Evolutionary conservation across 1,139 yeast species (phyloP).

Genomic region (Geotrichum cucujoidarum): DNA sequence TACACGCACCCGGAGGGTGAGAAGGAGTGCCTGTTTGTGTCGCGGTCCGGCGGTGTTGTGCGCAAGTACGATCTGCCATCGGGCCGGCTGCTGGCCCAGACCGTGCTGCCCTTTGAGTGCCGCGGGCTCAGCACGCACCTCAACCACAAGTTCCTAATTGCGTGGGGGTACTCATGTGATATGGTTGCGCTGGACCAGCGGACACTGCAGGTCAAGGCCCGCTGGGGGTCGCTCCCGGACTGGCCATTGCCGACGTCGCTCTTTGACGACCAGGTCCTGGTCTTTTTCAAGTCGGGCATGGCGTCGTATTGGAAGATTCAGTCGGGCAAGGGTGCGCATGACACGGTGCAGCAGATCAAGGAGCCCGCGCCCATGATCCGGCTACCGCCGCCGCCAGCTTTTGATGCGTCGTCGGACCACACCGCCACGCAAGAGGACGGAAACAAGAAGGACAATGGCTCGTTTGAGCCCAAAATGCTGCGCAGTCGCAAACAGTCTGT

Average conservation of each 20-base stretch:
- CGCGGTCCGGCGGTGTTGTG: slow-evolving; percentile 8
- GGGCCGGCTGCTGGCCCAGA: slow-evolving; percentile 20
- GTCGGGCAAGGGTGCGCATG: slow-evolving; percentile 6
- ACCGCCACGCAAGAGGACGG: not conserved
- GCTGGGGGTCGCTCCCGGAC: slow-evolving; percentile 23
- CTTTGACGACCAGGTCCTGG: slow-evolving; percentile 23
- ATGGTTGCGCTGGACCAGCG: slow-evolving; percentile 22
- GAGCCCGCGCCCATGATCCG: slow-evolving; percentile 13
- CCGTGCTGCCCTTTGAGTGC: slow-evolving; percentile 20
- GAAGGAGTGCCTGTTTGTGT: slow-evolving; percentile 13
- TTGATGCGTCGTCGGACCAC: not conserved
- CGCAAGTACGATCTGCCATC: slow-evolving; percentile 20
- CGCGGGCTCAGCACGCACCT: slow-evolving; percentile 21
- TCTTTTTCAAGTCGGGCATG: slow-evolving; percentile 22
- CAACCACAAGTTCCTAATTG: slow-evolving; percentile 17
- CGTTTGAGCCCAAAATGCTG: slow-evolving; percentile 8
- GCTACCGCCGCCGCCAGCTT: slow-evolving; percentile 13
- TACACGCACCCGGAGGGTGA: slow-evolving; percentile 10
- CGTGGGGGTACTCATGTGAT: slow-evolving; percentile 27
- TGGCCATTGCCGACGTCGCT: slow-evolving; percentile 27
- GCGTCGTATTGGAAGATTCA: slow-evolving; percentile 18
- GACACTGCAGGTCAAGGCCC: slow-evolving; percentile 18
- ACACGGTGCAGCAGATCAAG: slow-evolving; percentile 14
- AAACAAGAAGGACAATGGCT: slow-evolving; percentile 4
- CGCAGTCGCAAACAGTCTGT: slow-evolving; percentile 14